Conservation (phyloP, 169 alveolate species). For the Eimeria maxima region DNA sequence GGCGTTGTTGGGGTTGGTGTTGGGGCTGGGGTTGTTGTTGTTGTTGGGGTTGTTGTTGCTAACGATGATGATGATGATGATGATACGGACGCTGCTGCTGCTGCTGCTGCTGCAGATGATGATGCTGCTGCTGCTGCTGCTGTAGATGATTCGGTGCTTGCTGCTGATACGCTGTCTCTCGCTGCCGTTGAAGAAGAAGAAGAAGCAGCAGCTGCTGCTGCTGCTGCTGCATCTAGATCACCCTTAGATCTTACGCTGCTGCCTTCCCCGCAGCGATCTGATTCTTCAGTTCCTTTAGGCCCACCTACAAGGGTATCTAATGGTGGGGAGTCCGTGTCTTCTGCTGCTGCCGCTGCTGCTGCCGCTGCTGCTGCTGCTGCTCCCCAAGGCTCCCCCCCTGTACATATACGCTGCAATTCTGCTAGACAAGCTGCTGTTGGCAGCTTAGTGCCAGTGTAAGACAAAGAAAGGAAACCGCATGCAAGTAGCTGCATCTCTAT, state of each 20-base stretch:
- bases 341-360: not conserved
- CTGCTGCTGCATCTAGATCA: not conserved
- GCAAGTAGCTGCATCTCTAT: constrained; percentile 31
- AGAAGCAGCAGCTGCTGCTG: not conserved
- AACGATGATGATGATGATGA: not conserved
- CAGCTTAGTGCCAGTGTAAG: constrained; percentile 7
- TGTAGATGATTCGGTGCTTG: not conserved
- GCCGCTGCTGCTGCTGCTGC: not conserved
- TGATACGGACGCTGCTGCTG: not conserved
- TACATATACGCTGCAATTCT: not conserved
- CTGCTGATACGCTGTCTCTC: too few species aligned
- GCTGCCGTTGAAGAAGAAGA: not conserved
- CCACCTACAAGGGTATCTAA: not conserved
- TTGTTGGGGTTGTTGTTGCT: not conserved
- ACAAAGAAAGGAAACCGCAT: not conserved
- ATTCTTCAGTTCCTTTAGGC: not conserved
- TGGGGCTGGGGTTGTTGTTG: not conserved
- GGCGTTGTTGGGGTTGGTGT: too few species aligned
- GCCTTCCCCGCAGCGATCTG: not conserved
- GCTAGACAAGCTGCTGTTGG: constrained; percentile 35
- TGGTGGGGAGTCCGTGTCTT: not conserved
- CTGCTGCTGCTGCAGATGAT: not conserved
- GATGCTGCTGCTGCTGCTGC: not conserved
- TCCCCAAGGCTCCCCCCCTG: not conserved
- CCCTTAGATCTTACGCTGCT: not conserved